Percentiles rank a stretch among this genome's conserved stretches.
These are phyloP conservation scores for Pseudopyricularia cyperi DNA, from an alignment of 2,329 filamentous ascomycete species.

Conservation along the genomic window DNA sequence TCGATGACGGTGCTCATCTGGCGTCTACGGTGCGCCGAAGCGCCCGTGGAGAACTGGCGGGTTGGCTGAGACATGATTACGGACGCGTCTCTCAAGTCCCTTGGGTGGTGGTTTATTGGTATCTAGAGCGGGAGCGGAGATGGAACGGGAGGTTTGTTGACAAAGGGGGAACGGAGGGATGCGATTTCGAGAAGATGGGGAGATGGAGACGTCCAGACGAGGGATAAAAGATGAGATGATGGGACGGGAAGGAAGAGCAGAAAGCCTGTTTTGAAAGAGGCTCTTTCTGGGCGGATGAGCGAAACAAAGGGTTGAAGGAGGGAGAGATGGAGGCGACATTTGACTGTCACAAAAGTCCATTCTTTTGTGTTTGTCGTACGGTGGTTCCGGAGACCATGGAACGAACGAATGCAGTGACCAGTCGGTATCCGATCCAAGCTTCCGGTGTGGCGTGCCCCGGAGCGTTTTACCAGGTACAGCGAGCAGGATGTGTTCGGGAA, in stretches of 20 bases:
- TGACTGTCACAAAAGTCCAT: not conserved
- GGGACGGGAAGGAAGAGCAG: no score
- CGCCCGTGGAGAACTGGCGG: conserved; percentile 29
- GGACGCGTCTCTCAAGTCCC: not conserved
- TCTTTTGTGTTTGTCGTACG: not conserved
- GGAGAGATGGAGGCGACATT: not conserved
- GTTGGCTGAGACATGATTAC: not conserved
- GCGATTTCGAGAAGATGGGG: no score
- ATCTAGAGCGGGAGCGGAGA: not conserved
- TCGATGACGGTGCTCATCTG: conserved; percentile 31
- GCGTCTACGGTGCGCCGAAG: conserved; percentile 30
- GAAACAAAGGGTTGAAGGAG: not conserved
- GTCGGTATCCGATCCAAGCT: not conserved
- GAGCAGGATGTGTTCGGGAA: no score
- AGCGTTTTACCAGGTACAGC: no score
- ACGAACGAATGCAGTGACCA: not conserved
- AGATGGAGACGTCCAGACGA: no score
- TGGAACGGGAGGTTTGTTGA: not conserved
- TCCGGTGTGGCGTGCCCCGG: not conserved
- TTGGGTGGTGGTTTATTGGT: not conserved
- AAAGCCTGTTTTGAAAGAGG: not conserved
- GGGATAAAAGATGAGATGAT: no score
- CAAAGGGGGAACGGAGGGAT: not conserved
- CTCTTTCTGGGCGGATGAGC: not conserved
- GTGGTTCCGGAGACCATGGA: no score